Base-by-base conservation (phyloP, 2,329 filamentous ascomycete genomes). In the Escovopsis sp. region DNA sequence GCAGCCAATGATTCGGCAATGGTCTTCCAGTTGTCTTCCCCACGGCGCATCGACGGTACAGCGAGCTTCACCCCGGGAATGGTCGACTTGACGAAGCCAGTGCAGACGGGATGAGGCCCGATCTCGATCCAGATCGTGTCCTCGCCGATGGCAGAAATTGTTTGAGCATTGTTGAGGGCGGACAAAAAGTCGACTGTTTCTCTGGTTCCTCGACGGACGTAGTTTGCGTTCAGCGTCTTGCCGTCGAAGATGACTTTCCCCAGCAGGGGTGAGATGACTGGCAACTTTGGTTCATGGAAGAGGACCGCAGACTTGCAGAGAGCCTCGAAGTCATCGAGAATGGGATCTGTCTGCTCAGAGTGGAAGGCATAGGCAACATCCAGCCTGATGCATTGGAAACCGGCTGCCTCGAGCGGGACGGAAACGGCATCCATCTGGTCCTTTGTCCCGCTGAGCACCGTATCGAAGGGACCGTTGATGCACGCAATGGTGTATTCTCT, bases 391-490 rank as follows among this genome's bases (percentile, higher is more conserved):
- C 54, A 68, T 61, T 60, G 72, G 61, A 55, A 55, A 46, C 53
- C 62, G 11, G 47, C 54, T 26, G 35, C 52, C 34, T 48, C 49
- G 18, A 64, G 53, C 43, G 54, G 48, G 34, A 53, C 46, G 8
- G 70, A 67, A 12, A 77, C 64, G 4, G 63, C 56, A 4, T 59
- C 52, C 34, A 74, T 62, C 42, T 68, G 59, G 2, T 53, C 52
- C 0, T 63, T 60, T 9, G 55, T 52, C 9, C 70, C 72, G 19
- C 64, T 65, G n/a, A 91, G 66, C 2, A 91, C 85, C 9, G 79
- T 87, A 55, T 86, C 82, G 40, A 75, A 68, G 0, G 80, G 77
- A 0, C 80, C 77, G 51, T 93, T 93, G 56, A 86, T 72, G 63
- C 85, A 91, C 12, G 85, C 80, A 30, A 75, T 52, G 34, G 72